phyloP scores from a whole-genome alignment of 257 asterid genomes.

The Cruciata laevipes region DNA sequence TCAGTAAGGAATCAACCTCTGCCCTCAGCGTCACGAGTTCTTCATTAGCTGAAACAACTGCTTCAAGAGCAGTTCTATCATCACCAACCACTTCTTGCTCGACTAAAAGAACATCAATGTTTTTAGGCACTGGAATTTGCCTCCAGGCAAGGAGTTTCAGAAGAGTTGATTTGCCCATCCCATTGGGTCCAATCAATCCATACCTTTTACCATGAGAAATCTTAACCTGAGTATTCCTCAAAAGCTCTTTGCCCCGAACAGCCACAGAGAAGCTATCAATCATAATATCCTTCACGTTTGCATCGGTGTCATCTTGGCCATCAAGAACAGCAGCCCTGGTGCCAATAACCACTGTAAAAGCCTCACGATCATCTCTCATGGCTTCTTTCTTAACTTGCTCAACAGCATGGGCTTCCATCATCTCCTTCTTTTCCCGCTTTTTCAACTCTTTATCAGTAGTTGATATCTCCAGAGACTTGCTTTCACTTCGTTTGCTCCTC shows the following conservation, averaged over 20 bases:
- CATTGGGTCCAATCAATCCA: conserved; percentile 30
- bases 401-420: conserved; percentile 17
- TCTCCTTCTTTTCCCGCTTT: conserved; percentile 24
- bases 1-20: conserved; percentile 27
- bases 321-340: conserved; percentile 20
- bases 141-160: conserved; percentile 22
- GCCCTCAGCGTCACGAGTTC: conserved; percentile 22
- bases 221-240: conserved; percentile 24
- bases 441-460: conserved; percentile 18
- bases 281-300: conserved; percentile 14
- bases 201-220: conserved; percentile 28
- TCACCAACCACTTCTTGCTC: conserved; percentile 25
- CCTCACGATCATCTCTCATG: conserved; percentile 25
- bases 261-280: conserved; percentile 20
- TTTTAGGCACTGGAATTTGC: conserved; percentile 21
- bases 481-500: conserved; percentile 6
- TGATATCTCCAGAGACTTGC: conserved; percentile 15
- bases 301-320: conserved; percentile 22
- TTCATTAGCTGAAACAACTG: conserved; percentile 28
- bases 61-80: conserved; percentile 21
- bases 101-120: conserved; percentile 19
- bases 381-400: conserved; percentile 18
- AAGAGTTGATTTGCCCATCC: conserved; percentile 24
- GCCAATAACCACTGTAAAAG: conserved; percentile 21
- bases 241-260: conserved; percentile 26